phyloP scores from a whole-genome alignment of 225 moss, liverwort and hornwort species.

The Pleurozium schreberi region DNA sequence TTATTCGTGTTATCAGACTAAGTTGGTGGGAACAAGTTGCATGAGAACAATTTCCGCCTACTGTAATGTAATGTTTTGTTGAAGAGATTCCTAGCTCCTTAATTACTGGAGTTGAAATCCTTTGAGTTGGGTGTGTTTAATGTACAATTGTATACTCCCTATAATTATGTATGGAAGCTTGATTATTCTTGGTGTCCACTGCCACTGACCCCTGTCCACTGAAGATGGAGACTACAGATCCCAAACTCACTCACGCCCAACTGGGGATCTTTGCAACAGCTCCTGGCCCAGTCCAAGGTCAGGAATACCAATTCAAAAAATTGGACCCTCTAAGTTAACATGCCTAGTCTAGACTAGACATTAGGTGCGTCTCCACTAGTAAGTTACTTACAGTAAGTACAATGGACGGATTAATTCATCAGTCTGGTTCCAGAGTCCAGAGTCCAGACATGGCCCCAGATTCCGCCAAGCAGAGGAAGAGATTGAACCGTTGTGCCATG shows the following conservation, averaged over 20 bases:
- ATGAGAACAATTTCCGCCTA: too few species aligned
- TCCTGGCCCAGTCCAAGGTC: background rate
- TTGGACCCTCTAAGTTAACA: too few species aligned
- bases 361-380: background rate
- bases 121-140: background rate
- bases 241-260: too few species aligned
- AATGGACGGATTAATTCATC: background rate
- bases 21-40: background rate
- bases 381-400: too few species aligned
- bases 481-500: background rate
- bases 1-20: too few species aligned
- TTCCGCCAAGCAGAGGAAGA: background rate
- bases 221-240: too few species aligned
- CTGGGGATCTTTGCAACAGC: background rate
- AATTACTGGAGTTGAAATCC: background rate
- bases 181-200: too few species aligned
- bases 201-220: background rate
- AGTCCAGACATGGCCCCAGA: background rate
- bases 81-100: background rate
- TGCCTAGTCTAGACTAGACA: background rate
- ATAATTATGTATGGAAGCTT: too few species aligned
- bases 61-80: too few species aligned
- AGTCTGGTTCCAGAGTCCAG: too few species aligned
- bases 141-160: too few species aligned
- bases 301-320: background rate